Base-by-base conservation (phyloP, 352 stramenopile genomes). In the Pythium vanterpoolii region DNA sequence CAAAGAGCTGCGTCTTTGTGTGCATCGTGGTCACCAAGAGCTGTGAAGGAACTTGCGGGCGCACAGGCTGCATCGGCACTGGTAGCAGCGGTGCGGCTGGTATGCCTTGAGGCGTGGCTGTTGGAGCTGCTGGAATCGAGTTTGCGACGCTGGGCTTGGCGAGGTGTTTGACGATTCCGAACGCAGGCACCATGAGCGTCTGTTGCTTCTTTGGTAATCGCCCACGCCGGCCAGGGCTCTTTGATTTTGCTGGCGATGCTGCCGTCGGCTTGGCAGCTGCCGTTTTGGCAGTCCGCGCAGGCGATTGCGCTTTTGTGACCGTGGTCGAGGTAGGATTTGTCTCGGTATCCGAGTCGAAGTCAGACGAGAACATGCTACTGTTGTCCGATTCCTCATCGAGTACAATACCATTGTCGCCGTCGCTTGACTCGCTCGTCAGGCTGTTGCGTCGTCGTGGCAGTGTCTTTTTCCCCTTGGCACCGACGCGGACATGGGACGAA, bases 361-460 rank as follows among this genome's bases (percentile, higher is more conserved):
- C 62, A 1, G 55, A 68, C 1, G 50, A 63, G 24, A 68, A 68
- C 47, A 62, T 62, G 31, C 55, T 63, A 49, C 61, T 68, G 11
- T 63, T 63, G 28, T 69, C 62, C 1, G 54, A 64, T 21, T 69
- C 62, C 33, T 66, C 56, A 24, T 71, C 63, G 28, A 66, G 46
- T 7, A 63, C 16, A 33, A 66, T 54, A 19, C 58, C 63, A 30
- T 71, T 57, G 44, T 62, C 63, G 23, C 62, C 68, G 18, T 66
- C 60, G 18, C 55, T 79, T 11, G 55, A 56, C 4, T 71, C 66
- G 16, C 73, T 71, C 19, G 66, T 60, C 1, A 74, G 66, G 50
- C 71, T 84, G 52, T 73, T 34, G 69, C 54, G 30, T 77, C 65
- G 42, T 73, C 64, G 24, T 70, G 46, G 55, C 24, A 61, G 31